Conservation (phyloP, 202 grass and related monocot genomes). For the Bolboschoenoplectus hybrid region DNA sequence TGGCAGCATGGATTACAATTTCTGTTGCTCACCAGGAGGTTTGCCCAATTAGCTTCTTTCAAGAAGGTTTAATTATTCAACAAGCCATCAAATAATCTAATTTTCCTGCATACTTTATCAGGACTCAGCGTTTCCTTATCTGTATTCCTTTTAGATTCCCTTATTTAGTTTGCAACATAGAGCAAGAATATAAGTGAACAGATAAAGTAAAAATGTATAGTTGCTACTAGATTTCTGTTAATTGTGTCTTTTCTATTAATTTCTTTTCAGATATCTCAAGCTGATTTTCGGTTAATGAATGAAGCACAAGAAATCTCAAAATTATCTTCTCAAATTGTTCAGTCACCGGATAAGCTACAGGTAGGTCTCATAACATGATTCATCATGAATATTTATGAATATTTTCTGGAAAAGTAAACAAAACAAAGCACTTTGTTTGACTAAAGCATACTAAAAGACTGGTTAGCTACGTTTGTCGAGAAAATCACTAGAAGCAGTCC, state of each 20-base stretch:
- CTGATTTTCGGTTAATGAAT: slow-evolving; percentile 78
- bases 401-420: background rate
- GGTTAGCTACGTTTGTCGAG: background rate
- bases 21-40: background rate
- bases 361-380: slow-evolving; percentile 35
- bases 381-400: slow-evolving; percentile 19
- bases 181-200: background rate
- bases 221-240: slow-evolving; percentile 6
- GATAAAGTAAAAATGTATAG: background rate
- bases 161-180: background rate
- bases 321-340: slow-evolving; percentile 63
- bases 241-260: slow-evolving; percentile 24
- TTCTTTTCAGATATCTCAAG: slow-evolving; percentile 63
- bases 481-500: slow-evolving; percentile 11
- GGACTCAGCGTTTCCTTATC: background rate
- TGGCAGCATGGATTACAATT: background rate
- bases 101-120: background rate
- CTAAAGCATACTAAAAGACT: slow-evolving; percentile 1
- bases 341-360: slow-evolving; percentile 76
- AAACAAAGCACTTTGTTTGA: slow-evolving; percentile 2
- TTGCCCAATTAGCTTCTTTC: background rate
- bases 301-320: slow-evolving; percentile 70
- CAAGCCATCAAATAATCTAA: background rate
- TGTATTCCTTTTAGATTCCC: background rate
- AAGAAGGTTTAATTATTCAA: background rate